Base-by-base conservation (phyloP, 495 filamentous ascomycete genomes). In the Penicillium herquei region DNA sequence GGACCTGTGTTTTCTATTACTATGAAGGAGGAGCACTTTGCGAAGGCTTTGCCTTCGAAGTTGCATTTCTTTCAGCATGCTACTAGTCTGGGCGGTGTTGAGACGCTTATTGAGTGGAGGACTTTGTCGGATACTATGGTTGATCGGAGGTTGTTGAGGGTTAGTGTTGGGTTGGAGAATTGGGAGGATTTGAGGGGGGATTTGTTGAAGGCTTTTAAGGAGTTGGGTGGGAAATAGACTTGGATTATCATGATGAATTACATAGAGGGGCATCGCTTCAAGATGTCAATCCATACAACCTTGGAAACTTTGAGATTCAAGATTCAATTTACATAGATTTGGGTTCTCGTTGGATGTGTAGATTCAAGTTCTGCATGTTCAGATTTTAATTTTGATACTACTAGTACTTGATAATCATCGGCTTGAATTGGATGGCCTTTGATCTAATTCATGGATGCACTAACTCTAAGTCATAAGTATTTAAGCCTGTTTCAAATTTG, bases 51-150 rank as follows among this genome's bases (percentile, higher is more conserved):
- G 51, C 94, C 94, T 21, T 87, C 86, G 62, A 85, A 88, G 73
- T 67, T 97, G 65, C 55, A 79, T 26, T 81, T 92, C 49, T 98
- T 97, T 77, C 90, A 96, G 59, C 94, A 98, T 79, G 92, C 94
- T 7, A 98, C 94, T 13, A 92, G 88, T 69, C 71, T 98, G 6
- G 94, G 94, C 4, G 91, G 93, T 1, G 91, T 98, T 9, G 94
- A 98, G 82, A 91, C 88, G 59, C 73, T 97, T 79, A 89, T 98
- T 64, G 80, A 64, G 67, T 78, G 68, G 79, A 73, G 62, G 51
- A 83, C 87, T 21, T 93, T 98, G 92, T 85, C 81, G 51, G 94
- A 98, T 78, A 46, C 69, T 12, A 76, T 57, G 9, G 87, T 91
- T 50, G 91, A 96, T 68, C 81, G 76, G 60, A 73, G 83, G 59